Evolutionary conservation across 495 filamentous ascomycete species (phyloP).

Genomic region (Lasiosphaeriaceae sp.): DNA sequence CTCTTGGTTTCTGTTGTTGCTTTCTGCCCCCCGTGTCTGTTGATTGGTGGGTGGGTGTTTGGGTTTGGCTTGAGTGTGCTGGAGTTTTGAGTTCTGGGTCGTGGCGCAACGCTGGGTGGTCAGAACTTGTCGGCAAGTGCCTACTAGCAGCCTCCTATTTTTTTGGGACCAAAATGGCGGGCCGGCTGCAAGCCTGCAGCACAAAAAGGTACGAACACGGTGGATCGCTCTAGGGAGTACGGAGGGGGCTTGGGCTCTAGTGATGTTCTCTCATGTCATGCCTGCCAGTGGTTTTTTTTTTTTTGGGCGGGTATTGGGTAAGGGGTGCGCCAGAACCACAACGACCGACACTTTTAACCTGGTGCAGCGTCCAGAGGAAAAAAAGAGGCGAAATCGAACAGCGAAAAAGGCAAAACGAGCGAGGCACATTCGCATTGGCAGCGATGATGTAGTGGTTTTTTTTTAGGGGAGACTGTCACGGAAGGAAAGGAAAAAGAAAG

Average conservation of each 20-base stretch:
- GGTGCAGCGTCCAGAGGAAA: not conserved
- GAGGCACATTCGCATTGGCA: conserved; percentile 14
- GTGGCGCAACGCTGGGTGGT: conserved; percentile 20
- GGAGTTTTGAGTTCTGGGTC: not conserved
- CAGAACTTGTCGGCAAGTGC: conserved; percentile 7
- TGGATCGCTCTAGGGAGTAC: not conserved
- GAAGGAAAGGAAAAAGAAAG: not conserved
- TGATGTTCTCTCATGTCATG: conserved; percentile 2
- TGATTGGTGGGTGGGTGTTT: conserved; percentile 16
- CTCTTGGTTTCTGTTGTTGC: not conserved
- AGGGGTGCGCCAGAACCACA: not conserved
- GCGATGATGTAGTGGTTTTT: conserved; percentile 20
- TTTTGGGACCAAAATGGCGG: not conserved
- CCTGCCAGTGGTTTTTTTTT: too few species aligned
- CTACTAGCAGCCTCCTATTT: conserved; percentile 11
- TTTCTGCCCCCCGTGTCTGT: conserved; percentile 4
- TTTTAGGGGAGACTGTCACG: not conserved
- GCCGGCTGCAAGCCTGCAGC: not conserved
- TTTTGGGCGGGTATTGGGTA: not conserved
- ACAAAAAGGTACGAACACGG: not conserved
- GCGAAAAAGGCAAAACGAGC: conserved; percentile 12
- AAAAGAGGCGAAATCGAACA: not conserved
- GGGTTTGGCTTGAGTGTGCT: conserved; percentile 12
- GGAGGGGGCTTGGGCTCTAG: not conserved
- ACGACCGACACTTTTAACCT: not conserved